phyloP scores from a whole-genome alignment of 768 basidiomycete genomes.

The Sarcodon aspratus region DNA sequence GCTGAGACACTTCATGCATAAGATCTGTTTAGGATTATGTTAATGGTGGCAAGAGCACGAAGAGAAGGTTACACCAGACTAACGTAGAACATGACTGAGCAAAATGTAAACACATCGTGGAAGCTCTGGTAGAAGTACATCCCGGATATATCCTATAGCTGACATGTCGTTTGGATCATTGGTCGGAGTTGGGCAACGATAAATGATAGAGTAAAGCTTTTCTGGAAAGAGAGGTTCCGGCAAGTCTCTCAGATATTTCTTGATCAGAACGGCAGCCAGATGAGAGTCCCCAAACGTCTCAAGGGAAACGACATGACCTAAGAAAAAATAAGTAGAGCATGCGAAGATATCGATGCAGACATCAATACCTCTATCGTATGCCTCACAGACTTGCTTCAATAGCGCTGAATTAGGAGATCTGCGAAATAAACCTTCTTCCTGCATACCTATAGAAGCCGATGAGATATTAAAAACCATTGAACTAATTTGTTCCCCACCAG shows the following conservation, averaged over 20 bases:
- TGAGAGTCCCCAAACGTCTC: constrained; percentile 68
- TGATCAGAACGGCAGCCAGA: constrained; percentile 75
- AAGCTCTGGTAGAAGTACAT: constrained; percentile 56
- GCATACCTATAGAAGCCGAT: constrained; percentile 28
- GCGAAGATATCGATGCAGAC: neutral
- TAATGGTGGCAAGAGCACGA: neutral
- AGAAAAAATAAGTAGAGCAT: constrained; percentile 3
- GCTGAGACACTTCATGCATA: constrained; percentile 67
- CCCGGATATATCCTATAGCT: constrained; percentile 54
- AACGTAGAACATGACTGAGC: constrained; percentile 41
- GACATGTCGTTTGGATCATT: constrained; percentile 44
- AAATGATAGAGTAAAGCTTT: constrained; percentile 48
- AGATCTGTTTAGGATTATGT: constrained; percentile 37
- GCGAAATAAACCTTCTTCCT: constrained; percentile 73
- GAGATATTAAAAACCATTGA: neutral
- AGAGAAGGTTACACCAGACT: neutral
- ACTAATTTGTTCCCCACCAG: constrained; percentile 21
- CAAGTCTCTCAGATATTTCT: constrained; percentile 77
- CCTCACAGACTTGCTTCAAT: constrained; percentile 66
- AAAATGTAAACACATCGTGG: constrained; percentile 64
- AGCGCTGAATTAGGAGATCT: constrained; percentile 66
- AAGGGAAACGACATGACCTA: constrained; percentile 71
- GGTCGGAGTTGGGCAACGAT: constrained; percentile 52
- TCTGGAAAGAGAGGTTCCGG: constrained; percentile 75
- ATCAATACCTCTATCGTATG: constrained; percentile 65